Evolutionary conservation across 2,329 filamentous ascomycete species (phyloP), one percentile per base, ranked within the genome.

Genomic region (Cercospora nicotianae): DNA sequence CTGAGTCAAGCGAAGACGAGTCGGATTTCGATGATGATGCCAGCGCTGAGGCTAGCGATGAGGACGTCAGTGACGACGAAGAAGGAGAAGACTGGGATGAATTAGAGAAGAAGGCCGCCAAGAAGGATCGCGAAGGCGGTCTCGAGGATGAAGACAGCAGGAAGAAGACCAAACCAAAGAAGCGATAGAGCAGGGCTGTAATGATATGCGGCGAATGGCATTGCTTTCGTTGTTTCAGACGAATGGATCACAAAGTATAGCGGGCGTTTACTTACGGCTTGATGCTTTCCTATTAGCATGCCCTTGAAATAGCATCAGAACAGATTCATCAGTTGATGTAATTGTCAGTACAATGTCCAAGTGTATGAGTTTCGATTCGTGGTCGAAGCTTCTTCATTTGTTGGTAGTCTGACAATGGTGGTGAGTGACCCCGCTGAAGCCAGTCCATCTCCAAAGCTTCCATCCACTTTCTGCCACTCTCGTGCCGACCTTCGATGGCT

Each of bases 21-120:
- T 95, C 91, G 20, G 94, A 98, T 70, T 98, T 95, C 77, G 94
- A 96, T 75, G 94, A 94, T 76, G 94, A 97, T 75, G 91, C 90
- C 1, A 91, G 88, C 23, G 91, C 90, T 2, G 91, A 94, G 70
- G 94, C 93, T 31, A 91, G 88, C 70, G 93, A 94, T 12, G 91
- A 92, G 45, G 81, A 81, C 6, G 86, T 80, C 64, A 79, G 77
- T 28, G 79, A 78, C 1, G 82, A 83, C 33, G 91, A 94, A 6
- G 91, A 91, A 55, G 91, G 92, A 12, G 91, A 97, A 78, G 92
- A 96, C 77, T 97, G 94, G 94, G 75, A 98, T 78, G 93, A 96
- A 80, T 79, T 97, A 67, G 94, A 97, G 83, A 90, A 90, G 80
- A 97, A 97, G 84, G 94, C 87, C 1, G 86, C 85, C 75, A 85